Evolutionary conservation across 768 basidiomycete species (phyloP), one percentile per base, ranked within the genome.

Genomic region (Trichaptum fuscoviolaceum): DNA sequence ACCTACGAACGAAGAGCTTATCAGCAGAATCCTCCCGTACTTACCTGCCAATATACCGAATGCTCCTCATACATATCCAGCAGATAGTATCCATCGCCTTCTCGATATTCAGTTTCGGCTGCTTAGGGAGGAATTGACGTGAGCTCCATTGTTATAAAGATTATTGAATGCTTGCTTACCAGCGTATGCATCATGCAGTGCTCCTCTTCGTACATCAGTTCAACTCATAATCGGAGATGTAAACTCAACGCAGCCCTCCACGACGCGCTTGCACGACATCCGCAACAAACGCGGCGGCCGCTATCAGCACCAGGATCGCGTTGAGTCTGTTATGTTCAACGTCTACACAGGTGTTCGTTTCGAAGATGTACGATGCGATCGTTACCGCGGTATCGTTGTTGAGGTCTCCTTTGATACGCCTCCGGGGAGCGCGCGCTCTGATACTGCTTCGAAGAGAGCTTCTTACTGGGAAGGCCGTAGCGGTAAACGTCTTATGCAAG

Each of bases 101-200:
- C 76, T 92, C 12, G 92, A 93, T 66, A 83, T 88, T 3, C 90
- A 93, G 69, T 93, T 90, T 73, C 84, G 91, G 35, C 80, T 92
- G 0, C 76, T 93, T 36, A 79, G 91, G 42, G 91, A 92, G 69
- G 91, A 93, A 65, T 75, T 89, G 20, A 88, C 82, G 85, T 89
- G 70, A 25, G 84, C 30, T 30, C 30, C 8, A 30, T n/a, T n/a
- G n/a, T n/a, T n/a, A n/a, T n/a, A n/a, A n/a, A n/a, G n/a, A n/a
- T n/a, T n/a, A n/a, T n/a, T n/a, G n/a, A n/a, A n/a, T n/a, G n/a
- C n/a, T n/a, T n/a, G n/a, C n/a, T n/a, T n/a, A n/a, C n/a, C n/a
- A n/a, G 30, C 30, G 2, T 72, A 30, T 30, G 30, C 30, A 30
- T 12, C 42, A 12, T 52, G 20, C 63, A 87, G 87, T 4, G 85